Percentiles rank a stretch among this genome's conserved stretches.
Evolutionary conservation across 257 asterid genomes (phyloP).

Genomic region (Plectranthus barbatus): DNA sequence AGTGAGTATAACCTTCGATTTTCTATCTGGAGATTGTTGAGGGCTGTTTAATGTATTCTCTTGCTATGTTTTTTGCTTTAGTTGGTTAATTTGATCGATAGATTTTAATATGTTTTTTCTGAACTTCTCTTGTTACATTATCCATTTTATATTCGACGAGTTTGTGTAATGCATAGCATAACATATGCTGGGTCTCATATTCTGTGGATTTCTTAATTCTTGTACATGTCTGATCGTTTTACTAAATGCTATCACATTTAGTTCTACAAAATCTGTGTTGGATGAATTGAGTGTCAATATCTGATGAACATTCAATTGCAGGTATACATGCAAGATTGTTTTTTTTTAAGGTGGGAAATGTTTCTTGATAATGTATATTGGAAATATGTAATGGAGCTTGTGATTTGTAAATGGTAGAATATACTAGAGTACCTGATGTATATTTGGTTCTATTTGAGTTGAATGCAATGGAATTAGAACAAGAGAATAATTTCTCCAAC

Average conservation of each 20-base stretch:
- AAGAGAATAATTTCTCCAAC: no score
- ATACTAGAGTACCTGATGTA: neutral
- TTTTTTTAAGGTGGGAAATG: no score
- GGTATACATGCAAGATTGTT: no score
- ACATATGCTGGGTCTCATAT: neutral
- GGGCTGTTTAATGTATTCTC: neutral
- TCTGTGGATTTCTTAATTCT: neutral
- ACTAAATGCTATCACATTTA: neutral
- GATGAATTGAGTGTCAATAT: neutral
- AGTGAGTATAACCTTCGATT: constrained; percentile 22
- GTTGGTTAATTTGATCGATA: neutral
- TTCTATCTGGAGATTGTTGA: neutral
- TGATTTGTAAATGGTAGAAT: neutral
- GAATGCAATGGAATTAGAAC: neutral
- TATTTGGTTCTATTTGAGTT: neutral
- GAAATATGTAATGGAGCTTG: no score
- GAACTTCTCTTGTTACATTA: neutral
- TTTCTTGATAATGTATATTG: no score
- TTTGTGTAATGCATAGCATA: neutral
- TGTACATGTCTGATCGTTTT: neutral
- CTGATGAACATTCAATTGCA: neutral
- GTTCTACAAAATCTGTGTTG: neutral
- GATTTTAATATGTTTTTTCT: neutral
- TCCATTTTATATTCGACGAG: neutral
- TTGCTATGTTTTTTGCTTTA: neutral